phyloP scores from a whole-genome alignment of 1,284 basidiomycete genomes.

The Neotropicomus parvogracilis region DNA sequence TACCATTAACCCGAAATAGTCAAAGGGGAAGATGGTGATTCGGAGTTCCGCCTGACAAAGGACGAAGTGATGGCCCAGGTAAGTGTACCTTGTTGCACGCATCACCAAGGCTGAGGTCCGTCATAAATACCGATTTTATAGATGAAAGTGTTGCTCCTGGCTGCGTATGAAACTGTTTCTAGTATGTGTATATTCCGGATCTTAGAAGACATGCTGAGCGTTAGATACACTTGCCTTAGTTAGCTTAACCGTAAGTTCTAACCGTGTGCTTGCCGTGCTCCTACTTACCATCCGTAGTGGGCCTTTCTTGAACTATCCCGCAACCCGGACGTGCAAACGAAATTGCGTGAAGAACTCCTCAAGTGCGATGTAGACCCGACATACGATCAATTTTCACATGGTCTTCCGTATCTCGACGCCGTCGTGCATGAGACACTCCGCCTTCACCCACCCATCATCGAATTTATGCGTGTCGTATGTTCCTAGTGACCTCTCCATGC shows the following conservation, averaged over 20 bases:
- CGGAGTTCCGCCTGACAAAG: conserved; percentile 49
- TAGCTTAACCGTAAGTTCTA: conserved; percentile 22
- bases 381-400: conserved; percentile 17
- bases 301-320: conserved; percentile 26
- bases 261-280: background rate
- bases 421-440: conserved; percentile 24
- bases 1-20: background rate
- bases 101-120: background rate
- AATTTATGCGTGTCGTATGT: conserved; percentile 40
- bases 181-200: conserved; percentile 24
- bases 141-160: conserved; percentile 39
- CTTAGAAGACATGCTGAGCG: background rate
- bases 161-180: conserved; percentile 42
- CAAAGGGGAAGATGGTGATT: conserved; percentile 38
- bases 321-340: conserved; percentile 13
- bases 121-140: conserved; percentile 1
- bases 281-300: conserved; percentile 21
- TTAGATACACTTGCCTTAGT: conserved; percentile 12
- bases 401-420: conserved; percentile 24
- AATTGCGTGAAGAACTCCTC: conserved; percentile 9
- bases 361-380: conserved; percentile 6
- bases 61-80: conserved; percentile 66
- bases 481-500: background rate
- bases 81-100: background rate
- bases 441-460: conserved; percentile 16